phyloP scores from a whole-genome alignment of 352 stramenopile genomes.

The Phytophthora vignae region DNA sequence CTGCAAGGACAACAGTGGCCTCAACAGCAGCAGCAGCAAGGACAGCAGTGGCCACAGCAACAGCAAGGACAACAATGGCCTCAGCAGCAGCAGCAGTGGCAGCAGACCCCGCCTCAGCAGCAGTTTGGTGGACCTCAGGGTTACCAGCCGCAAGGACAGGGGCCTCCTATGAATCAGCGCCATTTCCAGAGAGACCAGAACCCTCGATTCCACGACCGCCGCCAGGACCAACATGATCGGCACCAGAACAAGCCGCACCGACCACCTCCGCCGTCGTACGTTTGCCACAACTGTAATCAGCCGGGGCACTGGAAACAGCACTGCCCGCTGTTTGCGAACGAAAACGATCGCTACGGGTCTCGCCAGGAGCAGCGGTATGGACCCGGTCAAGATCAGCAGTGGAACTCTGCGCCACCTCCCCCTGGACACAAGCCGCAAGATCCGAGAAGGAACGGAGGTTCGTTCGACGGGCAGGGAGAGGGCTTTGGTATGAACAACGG shows the following conservation, averaged over 20 bases:
- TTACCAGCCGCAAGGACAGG: conserved; percentile 19
- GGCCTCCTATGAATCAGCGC: conserved; percentile 17
- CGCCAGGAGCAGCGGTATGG: conserved; percentile 17
- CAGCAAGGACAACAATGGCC: conserved; percentile 8
- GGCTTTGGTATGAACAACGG: conserved; percentile 12
- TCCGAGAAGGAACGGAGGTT: conserved; percentile 19
- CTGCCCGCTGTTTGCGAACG: conserved; percentile 53
- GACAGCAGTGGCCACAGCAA: conserved; percentile 22
- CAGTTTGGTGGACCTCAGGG: conserved; percentile 20
- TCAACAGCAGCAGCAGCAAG: conserved; percentile 13
- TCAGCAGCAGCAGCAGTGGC: not conserved
- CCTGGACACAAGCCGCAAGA: conserved; percentile 29
- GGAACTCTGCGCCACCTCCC: conserved; percentile 10
- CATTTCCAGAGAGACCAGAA: conserved; percentile 37
- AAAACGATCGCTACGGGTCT: conserved; percentile 20
- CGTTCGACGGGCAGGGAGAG: conserved; percentile 6
- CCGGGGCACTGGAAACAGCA: conserved; percentile 86
- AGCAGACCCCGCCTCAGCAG: not conserved
- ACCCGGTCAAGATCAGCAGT: conserved; percentile 17
- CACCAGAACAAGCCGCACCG: conserved; percentile 39
- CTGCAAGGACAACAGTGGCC: not conserved
- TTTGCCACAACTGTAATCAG: conserved; percentile 80
- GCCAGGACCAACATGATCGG: conserved; percentile 26
- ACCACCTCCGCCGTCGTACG: conserved; percentile 65
- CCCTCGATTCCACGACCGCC: conserved; percentile 33